Conservation (phyloP, 495 filamentous ascomycete genomes). For the Trichoderma asperelloides region DNA sequence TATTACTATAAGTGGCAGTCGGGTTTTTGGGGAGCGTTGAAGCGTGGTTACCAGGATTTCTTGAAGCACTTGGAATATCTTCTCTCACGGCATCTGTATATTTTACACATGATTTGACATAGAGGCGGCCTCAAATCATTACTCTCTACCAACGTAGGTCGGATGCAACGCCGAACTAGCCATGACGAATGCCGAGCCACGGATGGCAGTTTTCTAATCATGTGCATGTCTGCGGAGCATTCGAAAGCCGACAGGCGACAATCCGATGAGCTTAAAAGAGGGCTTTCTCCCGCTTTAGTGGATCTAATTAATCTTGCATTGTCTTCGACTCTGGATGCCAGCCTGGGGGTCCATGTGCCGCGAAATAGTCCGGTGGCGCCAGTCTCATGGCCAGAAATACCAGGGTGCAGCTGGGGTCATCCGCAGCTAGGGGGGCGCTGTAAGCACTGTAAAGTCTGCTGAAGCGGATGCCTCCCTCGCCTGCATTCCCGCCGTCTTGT, state of each 20-base stretch:
- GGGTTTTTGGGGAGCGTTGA: too few relatives aligned
- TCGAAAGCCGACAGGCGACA: not conserved
- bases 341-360: not conserved
- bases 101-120: too few relatives aligned
- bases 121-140: not conserved
- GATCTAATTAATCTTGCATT: not conserved
- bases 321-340: not conserved
- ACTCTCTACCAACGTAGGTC: not conserved
- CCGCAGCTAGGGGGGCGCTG: not conserved
- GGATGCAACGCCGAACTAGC: not conserved
- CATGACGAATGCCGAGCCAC: not conserved
- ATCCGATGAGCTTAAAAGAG: not conserved
- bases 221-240: not conserved
- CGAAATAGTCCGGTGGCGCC: slow-evolving; percentile 1
- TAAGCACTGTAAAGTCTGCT: not conserved
- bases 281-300: too few relatives aligned
- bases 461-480: not conserved
- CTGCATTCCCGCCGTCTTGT: not conserved
- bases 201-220: not conserved
- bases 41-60: too few relatives aligned
- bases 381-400: not conserved
- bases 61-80: too few relatives aligned
- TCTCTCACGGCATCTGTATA: too few relatives aligned
- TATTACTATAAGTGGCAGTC: too few relatives aligned
- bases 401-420: not conserved